Base-by-base conservation (phyloP, 2,329 filamentous ascomycete genomes). In the Epichloe brachyelytri region DNA sequence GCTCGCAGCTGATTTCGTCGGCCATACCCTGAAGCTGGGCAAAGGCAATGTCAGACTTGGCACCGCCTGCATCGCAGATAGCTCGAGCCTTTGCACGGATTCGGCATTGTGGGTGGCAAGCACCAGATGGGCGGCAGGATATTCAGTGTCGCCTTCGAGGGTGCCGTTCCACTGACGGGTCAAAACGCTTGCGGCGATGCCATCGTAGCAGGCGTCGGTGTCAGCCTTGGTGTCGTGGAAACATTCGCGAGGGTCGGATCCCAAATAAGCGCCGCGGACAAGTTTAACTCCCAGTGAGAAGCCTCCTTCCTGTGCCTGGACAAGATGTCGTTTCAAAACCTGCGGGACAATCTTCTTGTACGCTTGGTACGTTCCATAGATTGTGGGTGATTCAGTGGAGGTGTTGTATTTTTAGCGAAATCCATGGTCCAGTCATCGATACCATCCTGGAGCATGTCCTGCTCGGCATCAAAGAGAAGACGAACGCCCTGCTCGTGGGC, bases 11-110 rank as follows among this genome's bases (percentile, higher is more conserved):
- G 49, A 97, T 82, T 63, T 96, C 90, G 59, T 97, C 91, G 1
- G 91, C 91, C 91, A 97, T 97, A 40, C 91, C 90, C 71, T 91
- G 86, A 1, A 96, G 78, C 69, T 96, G 90, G 3, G 86, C 72
- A 45, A 70, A 73, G 0, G 67, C 65, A 43, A 71, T 60, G 22
- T 64, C 62, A 0, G 66, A 68, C 60, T 67, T 67, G 55, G 69
- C 69, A 8, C 60, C 62, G 12, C 70, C 70, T 6, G 60, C 65
- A 57, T 74, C 73, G 52, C 77, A 70, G 26, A 83, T 66, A 12
- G 68, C 69, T 22, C 76, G 75, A 14, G 77, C 78, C 46, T 70
- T 22, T 73, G 70, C 8, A 95, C 83, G 4, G 85, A 87, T 40
- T 78, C 77, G 46, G 79, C 78, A 63, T 95, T 96, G 70, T 96